Evolutionary conservation across 2,329 filamentous ascomycete genomes (phyloP), one percentile per base, ranked within the genome.

Genomic region (Neurospora sp.): DNA sequence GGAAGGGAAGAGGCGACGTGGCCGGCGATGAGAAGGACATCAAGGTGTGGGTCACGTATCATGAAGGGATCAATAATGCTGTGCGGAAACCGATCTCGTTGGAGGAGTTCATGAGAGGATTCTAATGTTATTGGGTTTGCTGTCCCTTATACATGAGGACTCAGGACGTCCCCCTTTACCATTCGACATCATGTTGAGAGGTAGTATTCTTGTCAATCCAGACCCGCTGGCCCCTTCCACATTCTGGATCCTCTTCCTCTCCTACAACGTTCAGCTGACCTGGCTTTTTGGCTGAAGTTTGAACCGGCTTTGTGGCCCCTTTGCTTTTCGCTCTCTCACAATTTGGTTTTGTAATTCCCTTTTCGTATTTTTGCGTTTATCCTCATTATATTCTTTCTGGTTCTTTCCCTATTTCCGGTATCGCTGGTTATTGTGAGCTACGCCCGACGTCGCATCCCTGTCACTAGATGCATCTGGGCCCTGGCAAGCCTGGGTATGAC

Each of bases 31-130:
- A 69, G 6, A 62, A 69, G 67, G 66, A 33, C 66, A 67, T 39
- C 66, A 66, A 28, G 17, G 28, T 43, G n/a, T 15, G 15, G 66
- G 41, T 37, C 43, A 70, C 36, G 1, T 97, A 89, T 79, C 89
- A 97, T 76, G 94, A 97, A 81, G 94, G 94, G 0, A 89, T 93
- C 78, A 96, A 93, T 69, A 97, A 97, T 84, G 94, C 94, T 11
- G 94, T 97, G 71, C 86, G 91, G 79, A 97, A 97, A 79, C 92
- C 93, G 2, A 89, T 97, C 72, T 91, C 91, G 8, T 79, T 97
- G 78, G 85, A 87, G 72, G 94, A 97, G 79, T 86, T 97, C 75
- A 81, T 97, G 83, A 84, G 83, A 69, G 89, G 87, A 3, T 77
- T 93, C 46, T 76, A 15, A 62, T 62, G 52, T 62, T 62, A 62